Percentiles rank a stretch among this genome's conserved stretches.
These are phyloP conservation scores for Acanthamoeba royreba DNA, from an alignment of 208 protist genomes.

Conservation along the genomic window DNA sequence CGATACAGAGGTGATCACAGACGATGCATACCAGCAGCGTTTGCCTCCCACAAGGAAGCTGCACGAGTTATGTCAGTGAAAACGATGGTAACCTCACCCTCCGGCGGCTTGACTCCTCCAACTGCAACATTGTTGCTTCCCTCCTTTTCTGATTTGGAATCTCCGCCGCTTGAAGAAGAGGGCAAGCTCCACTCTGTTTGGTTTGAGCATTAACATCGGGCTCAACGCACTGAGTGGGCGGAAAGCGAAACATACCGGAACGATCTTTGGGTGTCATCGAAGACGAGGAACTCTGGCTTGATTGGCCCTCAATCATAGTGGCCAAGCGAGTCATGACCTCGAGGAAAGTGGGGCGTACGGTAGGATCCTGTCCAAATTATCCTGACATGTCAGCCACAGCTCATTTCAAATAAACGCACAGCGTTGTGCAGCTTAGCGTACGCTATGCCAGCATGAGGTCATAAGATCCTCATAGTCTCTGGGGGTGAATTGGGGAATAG, in stretches of 20 bases:
- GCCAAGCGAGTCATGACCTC: background rate
- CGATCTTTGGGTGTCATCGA: background rate
- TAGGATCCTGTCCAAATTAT: no score
- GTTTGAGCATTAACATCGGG: background rate
- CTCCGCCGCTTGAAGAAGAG: background rate
- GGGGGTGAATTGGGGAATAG: background rate
- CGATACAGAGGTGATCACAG: fast-evolving
- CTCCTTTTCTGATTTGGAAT: background rate
- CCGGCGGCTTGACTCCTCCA: background rate
- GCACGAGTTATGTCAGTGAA: background rate
- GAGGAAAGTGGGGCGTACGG: background rate
- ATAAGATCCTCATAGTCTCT: background rate
- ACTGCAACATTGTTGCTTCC: background rate
- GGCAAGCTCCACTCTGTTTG: background rate
- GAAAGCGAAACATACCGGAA: background rate
- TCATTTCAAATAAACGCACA: background rate
- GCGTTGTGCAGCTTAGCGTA: background rate
- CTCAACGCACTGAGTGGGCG: background rate
- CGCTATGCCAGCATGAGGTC: background rate
- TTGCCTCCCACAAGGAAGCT: background rate
- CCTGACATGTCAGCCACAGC: no score
- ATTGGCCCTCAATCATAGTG: background rate
- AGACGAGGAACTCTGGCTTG: background rate
- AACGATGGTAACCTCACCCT: background rate
- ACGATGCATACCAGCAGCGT: background rate